Base-by-base conservation (phyloP, 768 basidiomycete genomes). In the Hemileccinum impolitum region DNA sequence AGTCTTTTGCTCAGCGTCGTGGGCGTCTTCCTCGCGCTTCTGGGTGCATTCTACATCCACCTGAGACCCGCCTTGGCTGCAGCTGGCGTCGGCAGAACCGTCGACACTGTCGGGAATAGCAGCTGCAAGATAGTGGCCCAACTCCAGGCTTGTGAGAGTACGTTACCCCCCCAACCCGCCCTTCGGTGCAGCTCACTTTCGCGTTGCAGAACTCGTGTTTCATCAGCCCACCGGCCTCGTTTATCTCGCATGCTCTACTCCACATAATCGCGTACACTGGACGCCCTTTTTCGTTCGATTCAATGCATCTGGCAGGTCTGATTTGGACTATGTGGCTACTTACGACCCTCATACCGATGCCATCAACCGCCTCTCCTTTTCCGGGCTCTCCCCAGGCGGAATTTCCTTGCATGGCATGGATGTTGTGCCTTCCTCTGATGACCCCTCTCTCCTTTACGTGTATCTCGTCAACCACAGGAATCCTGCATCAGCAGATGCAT, bases 381-480 rank as follows among this genome's bases (percentile, higher is more conserved):
- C 61, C 1, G 70, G 71, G 39, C 77, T 67, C 19, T 58, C 65
- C 6, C 46, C 49, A 1, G 66, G 66, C 13, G 78, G 78, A 7
- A 66, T 85, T 41, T 77, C 78, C 17, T 57, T 81, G 11, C 84
- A 86, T 48, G 85, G 85, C 14, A 78, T 89, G 77, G 86, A 87
- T 48, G 76, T 86, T 18, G 82, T 85, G 9, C 70, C 75, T 1
- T 81, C 82, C 7, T 55, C 68, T 1, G 55, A 70, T 3, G 67
- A 82, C 47, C 70, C 78, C 4, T 64, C 70, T 11, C 64, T 75
- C 40, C 72, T 87, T 9, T 85, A 76, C 53, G 69, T 88, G 14
- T 88, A 86, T 57, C 69, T 85, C n/a, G 71, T 89, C 54, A 89
- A 89, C 60, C 86, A 89, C 61, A 79, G 83, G 26, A 70, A 68